These are phyloP conservation scores for Linnemannia zychae DNA, from an alignment of 192 early-diverging fungal species.

Conservation along the genomic window DNA sequence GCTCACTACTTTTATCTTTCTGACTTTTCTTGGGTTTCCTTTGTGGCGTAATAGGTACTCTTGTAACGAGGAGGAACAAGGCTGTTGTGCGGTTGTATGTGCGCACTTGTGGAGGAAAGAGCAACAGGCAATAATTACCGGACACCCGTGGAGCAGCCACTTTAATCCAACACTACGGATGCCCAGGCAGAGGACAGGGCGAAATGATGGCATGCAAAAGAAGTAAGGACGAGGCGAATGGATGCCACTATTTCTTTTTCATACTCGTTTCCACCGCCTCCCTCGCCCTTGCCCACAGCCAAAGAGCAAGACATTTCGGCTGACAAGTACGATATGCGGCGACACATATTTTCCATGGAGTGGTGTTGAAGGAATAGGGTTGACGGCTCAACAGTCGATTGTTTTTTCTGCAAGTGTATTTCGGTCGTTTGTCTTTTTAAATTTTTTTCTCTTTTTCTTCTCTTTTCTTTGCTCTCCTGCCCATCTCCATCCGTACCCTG, in stretches of 20 bases:
- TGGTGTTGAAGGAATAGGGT: neutral
- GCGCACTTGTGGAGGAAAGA: slow-evolving; percentile 9
- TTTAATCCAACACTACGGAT: neutral
- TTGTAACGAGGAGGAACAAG: neutral
- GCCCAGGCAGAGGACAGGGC: neutral
- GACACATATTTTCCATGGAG: neutral
- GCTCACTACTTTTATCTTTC: neutral
- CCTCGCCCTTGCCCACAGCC: neutral
- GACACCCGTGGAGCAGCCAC: neutral
- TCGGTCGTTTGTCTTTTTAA: neutral
- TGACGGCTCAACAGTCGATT: slow-evolving; percentile 5
- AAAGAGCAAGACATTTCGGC: neutral
- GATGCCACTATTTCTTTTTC: neutral
- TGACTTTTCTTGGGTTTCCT: neutral
- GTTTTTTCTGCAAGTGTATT: neutral
- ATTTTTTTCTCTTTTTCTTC: slow-evolving; percentile 9
- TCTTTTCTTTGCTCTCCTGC: slow-evolving; percentile 51
- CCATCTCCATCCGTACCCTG: slow-evolving; percentile 29
- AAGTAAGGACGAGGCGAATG: neutral
- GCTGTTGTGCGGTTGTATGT: neutral
- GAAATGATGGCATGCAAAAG: neutral
- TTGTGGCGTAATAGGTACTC: neutral
- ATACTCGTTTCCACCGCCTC: neutral
- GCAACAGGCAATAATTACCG: neutral
- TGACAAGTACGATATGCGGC: neutral